Conservation (phyloP, 1,284 basidiomycete genomes). For the Ceratobasidium sp. region DNA sequence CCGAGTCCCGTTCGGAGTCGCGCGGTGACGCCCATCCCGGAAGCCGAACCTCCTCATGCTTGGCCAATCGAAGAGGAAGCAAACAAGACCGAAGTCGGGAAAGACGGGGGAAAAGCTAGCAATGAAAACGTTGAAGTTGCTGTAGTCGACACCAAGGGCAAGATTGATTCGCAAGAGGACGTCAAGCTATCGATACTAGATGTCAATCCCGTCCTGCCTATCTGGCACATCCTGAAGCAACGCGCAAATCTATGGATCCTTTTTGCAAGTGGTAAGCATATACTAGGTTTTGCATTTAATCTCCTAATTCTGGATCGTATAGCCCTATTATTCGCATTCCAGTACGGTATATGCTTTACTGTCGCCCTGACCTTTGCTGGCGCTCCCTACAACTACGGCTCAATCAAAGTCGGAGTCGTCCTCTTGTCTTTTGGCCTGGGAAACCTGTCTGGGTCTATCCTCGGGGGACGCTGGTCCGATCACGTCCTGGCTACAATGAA, state of each 20-base stretch:
- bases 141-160: not conserved
- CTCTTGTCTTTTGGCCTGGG: constrained; percentile 77
- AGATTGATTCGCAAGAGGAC: constrained; percentile 41
- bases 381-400: constrained; percentile 67
- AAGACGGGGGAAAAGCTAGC: constrained; percentile 3
- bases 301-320: constrained; percentile 23
- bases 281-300: not conserved
- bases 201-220: constrained; percentile 72
- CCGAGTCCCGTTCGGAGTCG: constrained; percentile 15
- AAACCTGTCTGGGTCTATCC: constrained; percentile 68
- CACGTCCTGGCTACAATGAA: constrained; percentile 62
- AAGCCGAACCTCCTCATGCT: constrained; percentile 41
- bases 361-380: constrained; percentile 68
- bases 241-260: constrained; percentile 73
- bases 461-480: constrained; percentile 83
- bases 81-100: constrained; percentile 3
- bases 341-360: constrained; percentile 74
- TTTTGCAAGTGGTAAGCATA: constrained; percentile 66
- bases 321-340: constrained; percentile 74
- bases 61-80: constrained; percentile 37
- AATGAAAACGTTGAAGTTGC: not conserved
- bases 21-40: constrained; percentile 20
- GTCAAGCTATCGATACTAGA: constrained; percentile 69
- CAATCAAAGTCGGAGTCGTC: constrained; percentile 76
- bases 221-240: constrained; percentile 62